Percentiles rank a stretch among this genome's conserved stretches.
These are phyloP conservation scores for Lathyrus aphaca DNA, from an alignment of 306 rosid species.

Conservation along the genomic window DNA sequence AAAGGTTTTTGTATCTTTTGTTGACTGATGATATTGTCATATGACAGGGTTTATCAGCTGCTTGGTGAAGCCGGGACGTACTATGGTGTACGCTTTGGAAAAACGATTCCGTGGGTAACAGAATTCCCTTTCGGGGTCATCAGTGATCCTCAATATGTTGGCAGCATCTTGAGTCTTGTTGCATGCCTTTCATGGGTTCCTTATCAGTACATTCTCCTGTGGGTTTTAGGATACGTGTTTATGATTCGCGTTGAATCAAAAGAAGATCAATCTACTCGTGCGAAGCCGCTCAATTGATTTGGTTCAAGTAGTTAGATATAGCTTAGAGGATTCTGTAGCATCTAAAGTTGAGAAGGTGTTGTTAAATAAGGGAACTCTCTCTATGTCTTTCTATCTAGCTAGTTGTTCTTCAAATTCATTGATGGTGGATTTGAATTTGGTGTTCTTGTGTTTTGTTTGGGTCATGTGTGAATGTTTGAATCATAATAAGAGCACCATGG, in stretches of 20 bases:
- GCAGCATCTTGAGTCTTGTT: constrained; percentile 78
- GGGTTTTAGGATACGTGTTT: constrained; percentile 68
- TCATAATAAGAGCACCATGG: too few species aligned
- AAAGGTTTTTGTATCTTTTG: not conserved
- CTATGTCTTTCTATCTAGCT: too few species aligned
- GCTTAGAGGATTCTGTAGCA: constrained; percentile 16
- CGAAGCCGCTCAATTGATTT: constrained; percentile 56
- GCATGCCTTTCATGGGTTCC: constrained; percentile 82
- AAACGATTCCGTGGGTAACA: constrained; percentile 79
- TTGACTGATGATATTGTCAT: constrained; percentile 9
- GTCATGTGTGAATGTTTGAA: too few species aligned
- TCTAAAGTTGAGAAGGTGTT: not conserved
- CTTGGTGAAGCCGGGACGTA: constrained; percentile 87
- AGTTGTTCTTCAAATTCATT: too few species aligned
- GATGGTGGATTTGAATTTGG: too few species aligned
- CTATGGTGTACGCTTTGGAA: constrained; percentile 90
- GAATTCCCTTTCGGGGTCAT: constrained; percentile 86
- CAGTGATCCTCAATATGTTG: constrained; percentile 86
- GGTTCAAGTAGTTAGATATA: constrained; percentile 28
- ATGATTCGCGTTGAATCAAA: constrained; percentile 67
- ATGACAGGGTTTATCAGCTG: constrained; percentile 84
- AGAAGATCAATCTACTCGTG: constrained; percentile 80
- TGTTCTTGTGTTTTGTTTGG: too few species aligned
- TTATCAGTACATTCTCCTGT: constrained; percentile 68
- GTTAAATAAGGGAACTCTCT: too few species aligned